Evolutionary conservation across 2,329 filamentous ascomycete species (phyloP), one percentile per base, ranked within the genome.

Genomic region (Bertia moriformis): DNA sequence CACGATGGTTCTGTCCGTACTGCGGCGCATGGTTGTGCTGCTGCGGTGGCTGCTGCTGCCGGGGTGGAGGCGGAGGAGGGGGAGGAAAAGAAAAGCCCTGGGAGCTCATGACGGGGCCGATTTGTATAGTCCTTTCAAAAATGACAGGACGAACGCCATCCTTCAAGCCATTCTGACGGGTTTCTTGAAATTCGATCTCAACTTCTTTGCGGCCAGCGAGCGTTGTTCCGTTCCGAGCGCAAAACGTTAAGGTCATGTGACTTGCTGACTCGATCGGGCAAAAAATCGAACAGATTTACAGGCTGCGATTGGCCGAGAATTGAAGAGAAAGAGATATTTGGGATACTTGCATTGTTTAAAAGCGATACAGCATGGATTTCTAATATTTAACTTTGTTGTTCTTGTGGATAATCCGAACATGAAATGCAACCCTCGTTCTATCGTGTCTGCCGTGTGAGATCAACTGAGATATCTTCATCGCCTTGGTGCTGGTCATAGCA

Each of bases 51-150:
- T 35, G 32, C 10, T 35, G 32, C 15, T 35, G 32, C 10, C 7
- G 10, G 7, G 32, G 32, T 14, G 32, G 32, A 18, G 32, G 32
- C 10, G 32, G 32, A 35, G 32, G 32, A 35, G 32, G 32, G 10
- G 32, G 32, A 35, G 32, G 32, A 17, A 35, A 35, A 14, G 32
- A 35, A 18, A 35, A 35, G 7, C 32, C 32, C 32, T 35, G 32
- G 32, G 32, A 35, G 32, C 32, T 35, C 32, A 35, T 35, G 7
- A n/a, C 24, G 24, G 24, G 24, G n/a, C 10, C 10, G n/a, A 10
- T n/a, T 29, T n/a, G 10, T 10, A 10, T 10, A n/a, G 24, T 29
- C 24, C 24, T 29, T n/a, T 10, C 10, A 29, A 10, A n/a, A 29
- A n/a, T 29, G 24, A 29, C 24, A 29, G 24, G 10, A n/a, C n/a